Conservation (phyloP, 345 rosid genomes). For the Brassica juncea region DNA sequence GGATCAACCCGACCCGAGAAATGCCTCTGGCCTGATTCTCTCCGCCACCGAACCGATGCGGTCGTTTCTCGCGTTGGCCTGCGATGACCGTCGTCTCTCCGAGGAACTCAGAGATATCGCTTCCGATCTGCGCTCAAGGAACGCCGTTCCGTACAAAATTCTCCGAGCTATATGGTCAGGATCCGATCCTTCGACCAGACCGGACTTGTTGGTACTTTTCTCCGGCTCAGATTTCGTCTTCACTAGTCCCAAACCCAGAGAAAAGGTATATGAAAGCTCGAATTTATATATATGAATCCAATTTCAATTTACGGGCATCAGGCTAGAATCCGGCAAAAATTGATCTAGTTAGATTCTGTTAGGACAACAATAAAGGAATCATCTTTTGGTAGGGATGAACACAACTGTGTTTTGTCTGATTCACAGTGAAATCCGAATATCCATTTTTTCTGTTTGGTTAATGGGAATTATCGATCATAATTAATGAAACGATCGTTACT, state of each 20-base stretch:
- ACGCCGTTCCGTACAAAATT: constrained; percentile 52
- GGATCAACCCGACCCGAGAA: constrained; percentile 38
- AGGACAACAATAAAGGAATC: not conserved
- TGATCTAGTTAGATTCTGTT: not conserved
- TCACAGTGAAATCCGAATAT: not conserved
- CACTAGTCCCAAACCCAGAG: constrained; percentile 70
- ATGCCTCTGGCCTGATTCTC: constrained; percentile 31
- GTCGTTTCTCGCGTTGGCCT: constrained; percentile 32
- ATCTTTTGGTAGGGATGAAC: not conserved
- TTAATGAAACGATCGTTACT: not conserved
- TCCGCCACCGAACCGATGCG: constrained; percentile 35
- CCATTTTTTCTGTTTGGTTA: not conserved
- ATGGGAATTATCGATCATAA: not conserved
- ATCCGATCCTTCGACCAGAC: constrained; percentile 49
- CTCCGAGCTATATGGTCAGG: constrained; percentile 65
- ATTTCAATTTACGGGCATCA: not conserved
- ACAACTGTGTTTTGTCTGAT: constrained; percentile 1
- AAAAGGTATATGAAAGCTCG: constrained; percentile 52
- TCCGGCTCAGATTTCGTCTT: constrained; percentile 62
- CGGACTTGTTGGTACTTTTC: constrained; percentile 52
- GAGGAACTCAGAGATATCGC: constrained; percentile 57
- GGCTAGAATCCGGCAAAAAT: not conserved
- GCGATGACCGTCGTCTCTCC: constrained; percentile 51
- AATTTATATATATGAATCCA: not conserved
- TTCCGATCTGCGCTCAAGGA: constrained; percentile 47